Percentiles rank a stretch among this genome's conserved stretches.
phyloP scores from a whole-genome alignment of 257 asterid genomes.

The Scutellaria minor region DNA sequence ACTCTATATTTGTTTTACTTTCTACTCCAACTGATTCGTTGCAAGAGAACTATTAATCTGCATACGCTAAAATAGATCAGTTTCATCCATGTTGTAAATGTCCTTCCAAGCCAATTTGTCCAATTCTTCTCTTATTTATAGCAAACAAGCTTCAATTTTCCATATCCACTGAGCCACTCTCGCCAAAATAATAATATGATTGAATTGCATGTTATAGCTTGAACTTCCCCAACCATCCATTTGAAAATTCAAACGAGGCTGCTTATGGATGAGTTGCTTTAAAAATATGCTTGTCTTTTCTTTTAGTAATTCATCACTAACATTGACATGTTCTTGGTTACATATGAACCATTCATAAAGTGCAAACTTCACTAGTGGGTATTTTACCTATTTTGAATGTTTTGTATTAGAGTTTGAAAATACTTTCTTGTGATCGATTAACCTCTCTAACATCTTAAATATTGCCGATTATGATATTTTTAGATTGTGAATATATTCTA shows the following conservation, averaged over 20 bases:
- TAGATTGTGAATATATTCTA: conserved; percentile 3
- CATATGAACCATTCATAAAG: neutral
- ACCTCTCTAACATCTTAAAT: too few relatives aligned
- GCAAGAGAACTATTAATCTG: conserved; percentile 10
- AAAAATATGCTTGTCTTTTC: neutral
- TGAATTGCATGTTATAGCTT: neutral
- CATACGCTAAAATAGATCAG: conserved; percentile 4
- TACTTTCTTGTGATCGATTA: too few relatives aligned
- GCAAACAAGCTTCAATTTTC: conserved; percentile 11
- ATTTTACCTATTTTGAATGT: neutral
- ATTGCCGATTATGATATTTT: neutral
- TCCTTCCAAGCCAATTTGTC: conserved; percentile 8
- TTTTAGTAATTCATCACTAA: neutral
- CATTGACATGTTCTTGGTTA: too few relatives aligned
- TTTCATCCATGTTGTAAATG: conserved; percentile 18
- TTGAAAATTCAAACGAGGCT: neutral
- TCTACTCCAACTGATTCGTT: neutral
- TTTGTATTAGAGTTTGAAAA: neutral
- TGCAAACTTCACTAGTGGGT: neutral
- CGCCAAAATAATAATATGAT: neutral
- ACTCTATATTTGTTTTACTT: neutral
- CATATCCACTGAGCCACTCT: conserved; percentile 18
- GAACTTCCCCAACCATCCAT: neutral
- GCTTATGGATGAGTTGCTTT: conserved; percentile 13
- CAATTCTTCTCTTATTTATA: conserved; percentile 1